Percentiles rank a stretch among this genome's conserved stretches.
Conservation (phyloP, 1,284 basidiomycete species). For the Microbotryum intermedium region DNA sequence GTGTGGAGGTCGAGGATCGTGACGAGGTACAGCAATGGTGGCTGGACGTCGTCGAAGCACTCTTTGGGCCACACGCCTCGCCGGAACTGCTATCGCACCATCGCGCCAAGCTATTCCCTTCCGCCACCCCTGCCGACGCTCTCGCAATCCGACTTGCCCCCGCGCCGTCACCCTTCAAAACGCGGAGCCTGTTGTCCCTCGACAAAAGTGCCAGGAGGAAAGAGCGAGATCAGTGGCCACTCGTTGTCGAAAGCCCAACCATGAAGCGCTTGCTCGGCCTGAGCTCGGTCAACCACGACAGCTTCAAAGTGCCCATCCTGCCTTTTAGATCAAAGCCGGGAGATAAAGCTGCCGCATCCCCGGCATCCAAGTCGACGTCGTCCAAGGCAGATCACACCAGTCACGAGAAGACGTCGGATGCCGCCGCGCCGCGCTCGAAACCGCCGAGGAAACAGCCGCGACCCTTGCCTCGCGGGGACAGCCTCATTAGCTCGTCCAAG, state of each 20-base stretch:
- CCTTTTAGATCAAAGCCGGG: neutral
- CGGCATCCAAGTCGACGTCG: no score
- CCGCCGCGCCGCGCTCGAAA: neutral
- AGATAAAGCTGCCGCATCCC: no score
- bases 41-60: slow-evolving; percentile 25
- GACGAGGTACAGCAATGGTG: slow-evolving; percentile 28
- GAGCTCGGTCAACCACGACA: neutral
- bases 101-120: slow-evolving; percentile 28
- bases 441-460: slow-evolving; percentile 18
- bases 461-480: slow-evolving; percentile 18
- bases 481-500: slow-evolving; percentile 1
- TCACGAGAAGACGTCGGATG: no score
- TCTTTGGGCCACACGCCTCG: slow-evolving; percentile 8
- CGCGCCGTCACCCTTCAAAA: slow-evolving; percentile 24
- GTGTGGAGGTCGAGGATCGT: neutral
- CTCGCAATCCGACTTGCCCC: slow-evolving; percentile 12
- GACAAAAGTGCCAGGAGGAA: slow-evolving; percentile 19
- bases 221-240: slow-evolving; percentile 1
- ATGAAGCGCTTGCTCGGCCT: slow-evolving; percentile 21
- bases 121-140: slow-evolving; percentile 8
- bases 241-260: slow-evolving; percentile 26
- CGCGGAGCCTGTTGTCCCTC: slow-evolving; percentile 27
- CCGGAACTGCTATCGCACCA: slow-evolving; percentile 13
- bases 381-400: no score
- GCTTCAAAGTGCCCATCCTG: slow-evolving; percentile 22